Evolutionary conservation across 192 early-diverging fungal genomes (phyloP), one percentile per base, ranked within the genome.

Genomic region (Coemansia furcata): DNA sequence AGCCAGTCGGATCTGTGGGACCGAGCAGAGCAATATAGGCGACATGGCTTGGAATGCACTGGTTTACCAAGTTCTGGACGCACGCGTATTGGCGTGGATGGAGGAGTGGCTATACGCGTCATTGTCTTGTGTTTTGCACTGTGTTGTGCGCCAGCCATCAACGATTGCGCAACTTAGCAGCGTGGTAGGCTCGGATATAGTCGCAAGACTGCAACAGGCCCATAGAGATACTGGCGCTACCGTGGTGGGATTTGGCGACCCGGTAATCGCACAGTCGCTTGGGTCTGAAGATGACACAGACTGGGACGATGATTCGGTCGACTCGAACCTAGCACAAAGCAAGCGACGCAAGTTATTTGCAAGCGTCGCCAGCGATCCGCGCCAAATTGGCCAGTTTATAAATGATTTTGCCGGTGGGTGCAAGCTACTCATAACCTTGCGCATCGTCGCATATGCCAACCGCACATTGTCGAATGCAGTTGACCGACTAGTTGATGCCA

Each of bases 41-140:
- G 14, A 33, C 30, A 40, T 39, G 42, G 73, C 63, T 3, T 80
- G 78, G 78, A 37, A 59, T 23, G 66, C 78, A 21, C 63, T 80
- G 42, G 47, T 71, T 9, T 65, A 44, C 46, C 52, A 63, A 32
- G 15, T 61, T 10, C 62, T 75, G 19, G 69, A 46, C 29, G 23
- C 17, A 0, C 37, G n/a, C 3, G 44, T 63, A n/a, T 35, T 55
- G 5, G 37, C n/a, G 3, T 49, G 43, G 59, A 35, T 75, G 8
- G 59, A 75, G 30, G 64, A 68, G 15, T 80, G 78, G 78, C 23
- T 72, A 43, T 60, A 62, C 29, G 6, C 12, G 38, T 44, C 66
- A 21, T 55, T 71, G 10, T 43, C 30, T 26, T 71, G 66, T 30
- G 23, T 80, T 14, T 8, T 71, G 59, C 62, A 43, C 11, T 30